Evolutionary conservation across 2,329 filamentous ascomycete genomes (phyloP), one percentile per base, ranked within the genome.

Genomic region (Scytalidium lignicola): DNA sequence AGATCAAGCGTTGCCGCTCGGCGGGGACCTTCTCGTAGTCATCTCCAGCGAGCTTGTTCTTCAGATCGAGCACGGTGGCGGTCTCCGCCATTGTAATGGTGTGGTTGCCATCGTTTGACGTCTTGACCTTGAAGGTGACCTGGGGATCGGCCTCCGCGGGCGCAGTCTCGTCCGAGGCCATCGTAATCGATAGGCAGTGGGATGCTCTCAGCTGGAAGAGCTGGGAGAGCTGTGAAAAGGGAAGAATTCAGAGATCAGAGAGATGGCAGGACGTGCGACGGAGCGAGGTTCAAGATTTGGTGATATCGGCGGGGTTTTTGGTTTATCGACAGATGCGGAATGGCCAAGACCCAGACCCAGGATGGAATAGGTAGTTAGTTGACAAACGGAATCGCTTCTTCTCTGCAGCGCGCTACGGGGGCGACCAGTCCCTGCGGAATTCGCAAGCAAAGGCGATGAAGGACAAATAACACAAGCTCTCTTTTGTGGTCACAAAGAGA

Each of bases 111-210:
- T 96, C 91, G 61, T 85, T 86, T n/a, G 90, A 91, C n/a, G 89
- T 88, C 76, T 97, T 99, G 71, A 99, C 85, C 73, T 90, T 93
- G 81, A 99, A 97, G 68, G 88, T 95, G 72, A 99, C 74, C 62
- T 91, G 84, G 62, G 84, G 73, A 64, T 91, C 88, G 61, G 82
- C 78, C 49, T 74, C 67, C 62, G 73, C 66, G 58, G 75, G 67
- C 52, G 79, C 76, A 59, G 73, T 67, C 64, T 79, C 80, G 68
- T 88, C 85, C 65, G 85, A 78, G 41, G 58, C 50, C 49, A 59
- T 61, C 54, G 61, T 64, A 55, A 32, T 37, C 15, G 32, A 37
- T 37, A 13, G 32, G 32, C 32, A 37, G 23, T 26, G 23, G 50
- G 51, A 23, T 44, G 23, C 41, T 48, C n/a, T 50, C 46, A 18